Percentiles rank a stretch among this genome's conserved stretches.
These are phyloP conservation scores for Pseudoneurospora amorphoporcata DNA, from an alignment of 495 filamentous ascomycete species.

Conservation along the genomic window DNA sequence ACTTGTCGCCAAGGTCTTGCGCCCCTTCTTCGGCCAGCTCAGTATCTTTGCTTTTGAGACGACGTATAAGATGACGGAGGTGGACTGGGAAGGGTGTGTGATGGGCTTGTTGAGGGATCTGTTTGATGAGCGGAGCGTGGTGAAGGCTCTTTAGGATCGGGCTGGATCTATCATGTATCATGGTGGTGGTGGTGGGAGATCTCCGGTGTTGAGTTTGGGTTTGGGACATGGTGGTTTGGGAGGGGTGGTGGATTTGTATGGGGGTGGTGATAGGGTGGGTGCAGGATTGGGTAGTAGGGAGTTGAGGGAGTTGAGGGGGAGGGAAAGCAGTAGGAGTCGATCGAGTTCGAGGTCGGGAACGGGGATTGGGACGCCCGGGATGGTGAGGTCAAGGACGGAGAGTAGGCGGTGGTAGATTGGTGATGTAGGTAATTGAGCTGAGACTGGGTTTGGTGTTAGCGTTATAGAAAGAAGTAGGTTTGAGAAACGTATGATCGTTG, in stretches of 20 bases:
- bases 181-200: background rate
- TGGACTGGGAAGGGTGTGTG: constrained; percentile 60
- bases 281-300: background rate
- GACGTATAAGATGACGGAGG: constrained; percentile 70
- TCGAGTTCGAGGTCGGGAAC: background rate
- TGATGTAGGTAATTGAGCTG: background rate
- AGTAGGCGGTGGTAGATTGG: background rate
- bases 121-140: constrained; percentile 65
- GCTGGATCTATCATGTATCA: background rate
- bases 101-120: constrained; percentile 65
- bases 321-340: background rate
- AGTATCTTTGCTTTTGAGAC: constrained; percentile 89
- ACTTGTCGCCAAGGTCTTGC: constrained; percentile 61
- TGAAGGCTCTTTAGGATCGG: constrained; percentile 35
- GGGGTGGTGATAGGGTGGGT: background rate
- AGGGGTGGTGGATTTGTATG: background rate
- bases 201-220: background rate
- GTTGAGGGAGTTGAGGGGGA: background rate
- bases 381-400: background rate
- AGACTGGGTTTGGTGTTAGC: background rate
- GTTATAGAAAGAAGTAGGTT: background rate
- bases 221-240: background rate
- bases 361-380: background rate
- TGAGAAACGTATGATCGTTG: background rate
- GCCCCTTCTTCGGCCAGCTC: constrained; percentile 82